Conservation (phyloP, 257 asterid genomes). For the Nicotiana tomentosiformis region DNA sequence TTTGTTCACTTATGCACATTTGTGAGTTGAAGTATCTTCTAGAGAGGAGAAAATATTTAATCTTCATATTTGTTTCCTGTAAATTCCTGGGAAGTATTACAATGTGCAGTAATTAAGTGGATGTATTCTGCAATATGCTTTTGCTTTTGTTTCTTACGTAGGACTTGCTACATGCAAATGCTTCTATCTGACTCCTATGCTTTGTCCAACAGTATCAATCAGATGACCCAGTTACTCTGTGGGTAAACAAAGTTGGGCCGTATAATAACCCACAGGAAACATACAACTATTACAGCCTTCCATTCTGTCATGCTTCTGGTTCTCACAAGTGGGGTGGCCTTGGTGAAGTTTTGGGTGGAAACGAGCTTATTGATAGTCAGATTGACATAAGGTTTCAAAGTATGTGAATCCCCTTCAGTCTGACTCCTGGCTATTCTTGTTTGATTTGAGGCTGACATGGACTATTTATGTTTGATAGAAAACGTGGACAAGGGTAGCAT, state of each 20-base stretch:
- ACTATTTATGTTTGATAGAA: slow-evolving; percentile 37
- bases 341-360: slow-evolving; percentile 98
- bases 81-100: not conserved
- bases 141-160: not conserved
- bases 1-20: not conserved
- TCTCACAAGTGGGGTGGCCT: slow-evolving; percentile 99
- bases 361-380: slow-evolving; percentile 93
- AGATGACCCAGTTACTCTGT: slow-evolving; percentile 64
- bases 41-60: not conserved
- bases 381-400: slow-evolving; percentile 74
- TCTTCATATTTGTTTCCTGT: not conserved
- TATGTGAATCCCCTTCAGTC: slow-evolving; percentile 24
- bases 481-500: slow-evolving; percentile 43
- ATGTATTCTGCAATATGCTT: slow-evolving; percentile 2
- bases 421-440: not conserved
- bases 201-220: slow-evolving; percentile 60
- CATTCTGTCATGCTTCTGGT: slow-evolving; percentile 76
- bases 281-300: slow-evolving; percentile 89
- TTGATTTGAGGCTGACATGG: not conserved
- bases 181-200: slow-evolving; percentile 19
- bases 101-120: not conserved
- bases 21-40: not conserved
- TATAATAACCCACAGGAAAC: slow-evolving; percentile 97
- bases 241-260: slow-evolving; percentile 99
- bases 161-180: not conserved